These are phyloP conservation scores for Hypoxylon sp. DNA, from an alignment of 2,329 filamentous ascomycete species.

Conservation along the genomic window DNA sequence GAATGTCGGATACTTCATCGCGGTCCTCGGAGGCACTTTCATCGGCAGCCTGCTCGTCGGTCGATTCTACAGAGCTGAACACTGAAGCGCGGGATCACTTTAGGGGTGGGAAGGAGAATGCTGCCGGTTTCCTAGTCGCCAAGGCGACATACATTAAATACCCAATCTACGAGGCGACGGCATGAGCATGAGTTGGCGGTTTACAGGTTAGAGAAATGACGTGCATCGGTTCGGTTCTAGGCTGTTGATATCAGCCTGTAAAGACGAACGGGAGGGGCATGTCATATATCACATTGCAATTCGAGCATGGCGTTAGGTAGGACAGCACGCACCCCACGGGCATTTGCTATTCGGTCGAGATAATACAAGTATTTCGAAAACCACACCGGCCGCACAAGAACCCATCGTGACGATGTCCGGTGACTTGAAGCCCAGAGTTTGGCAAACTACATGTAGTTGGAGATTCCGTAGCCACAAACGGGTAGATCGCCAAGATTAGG, in stretches of 20 bases:
- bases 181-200: slow-evolving; percentile 19
- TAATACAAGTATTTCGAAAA: slow-evolving; percentile 13
- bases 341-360: slow-evolving; percentile 30
- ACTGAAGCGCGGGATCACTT: slow-evolving; percentile 37
- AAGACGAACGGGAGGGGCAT: slow-evolving; percentile 18
- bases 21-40: slow-evolving; percentile 68
- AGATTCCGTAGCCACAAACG: neutral
- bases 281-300: slow-evolving; percentile 29
- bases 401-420: slow-evolving; percentile 4
- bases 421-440: neutral
- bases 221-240: slow-evolving; percentile 35
- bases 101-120: slow-evolving; percentile 7
- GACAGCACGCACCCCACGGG: slow-evolving; percentile 26
- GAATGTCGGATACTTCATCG: slow-evolving; percentile 55
- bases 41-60: slow-evolving; percentile 88
- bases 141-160: slow-evolving; percentile 34
- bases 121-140: slow-evolving; percentile 36
- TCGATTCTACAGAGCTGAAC: slow-evolving; percentile 66
- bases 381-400: slow-evolving; percentile 1
- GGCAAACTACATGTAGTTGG: neutral
- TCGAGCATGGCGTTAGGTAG: slow-evolving; percentile 42
- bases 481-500: slow-evolving; percentile 36
- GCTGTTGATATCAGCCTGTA: slow-evolving; percentile 45
- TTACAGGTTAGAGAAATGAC: slow-evolving; percentile 21
- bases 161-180: slow-evolving; percentile 28